Conservation (phyloP, 176 grass and related monocot genomes). For the Lolium perenne region DNA sequence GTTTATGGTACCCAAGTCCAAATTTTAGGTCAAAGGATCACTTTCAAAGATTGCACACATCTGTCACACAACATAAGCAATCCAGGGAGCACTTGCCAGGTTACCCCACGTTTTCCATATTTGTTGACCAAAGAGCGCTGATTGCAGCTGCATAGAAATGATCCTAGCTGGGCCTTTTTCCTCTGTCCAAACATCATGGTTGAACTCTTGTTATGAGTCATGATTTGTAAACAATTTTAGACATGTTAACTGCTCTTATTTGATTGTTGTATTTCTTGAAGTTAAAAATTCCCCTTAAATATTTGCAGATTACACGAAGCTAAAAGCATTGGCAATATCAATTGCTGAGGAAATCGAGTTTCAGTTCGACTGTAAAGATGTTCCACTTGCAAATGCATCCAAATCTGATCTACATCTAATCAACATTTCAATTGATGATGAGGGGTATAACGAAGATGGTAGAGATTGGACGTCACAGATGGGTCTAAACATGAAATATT, state of each 20-base stretch:
- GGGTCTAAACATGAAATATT: slow-evolving; percentile 89
- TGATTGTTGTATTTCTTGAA: neutral
- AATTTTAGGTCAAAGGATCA: neutral
- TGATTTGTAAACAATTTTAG: neutral
- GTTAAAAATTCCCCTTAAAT: neutral
- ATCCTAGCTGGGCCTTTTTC: slow-evolving; percentile 4
- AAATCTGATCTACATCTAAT: slow-evolving; percentile 76
- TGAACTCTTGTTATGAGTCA: slow-evolving; percentile 6
- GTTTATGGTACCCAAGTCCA: slow-evolving; percentile 5
- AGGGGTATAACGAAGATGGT: slow-evolving; percentile 82
- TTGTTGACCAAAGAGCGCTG: neutral
- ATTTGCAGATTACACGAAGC: slow-evolving; percentile 81
- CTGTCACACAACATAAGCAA: neutral
- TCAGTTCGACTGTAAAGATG: slow-evolving; percentile 71
- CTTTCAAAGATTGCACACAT: neutral
- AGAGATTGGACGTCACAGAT: slow-evolving; percentile 89
- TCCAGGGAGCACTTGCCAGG: neutral
- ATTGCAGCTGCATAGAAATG: neutral
- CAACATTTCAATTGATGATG: slow-evolving; percentile 95
- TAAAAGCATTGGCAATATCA: slow-evolving; percentile 97
- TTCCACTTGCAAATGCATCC: slow-evolving; percentile 75
- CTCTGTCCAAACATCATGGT: neutral
- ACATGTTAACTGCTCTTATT: slow-evolving; percentile 24
- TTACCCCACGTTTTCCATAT: slow-evolving; percentile 5
- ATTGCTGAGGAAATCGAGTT: slow-evolving; percentile 91